Percentiles rank a stretch among this genome's conserved stretches.
phyloP scores from a whole-genome alignment of 106 monocot species.

The Acorus calamus region DNA sequence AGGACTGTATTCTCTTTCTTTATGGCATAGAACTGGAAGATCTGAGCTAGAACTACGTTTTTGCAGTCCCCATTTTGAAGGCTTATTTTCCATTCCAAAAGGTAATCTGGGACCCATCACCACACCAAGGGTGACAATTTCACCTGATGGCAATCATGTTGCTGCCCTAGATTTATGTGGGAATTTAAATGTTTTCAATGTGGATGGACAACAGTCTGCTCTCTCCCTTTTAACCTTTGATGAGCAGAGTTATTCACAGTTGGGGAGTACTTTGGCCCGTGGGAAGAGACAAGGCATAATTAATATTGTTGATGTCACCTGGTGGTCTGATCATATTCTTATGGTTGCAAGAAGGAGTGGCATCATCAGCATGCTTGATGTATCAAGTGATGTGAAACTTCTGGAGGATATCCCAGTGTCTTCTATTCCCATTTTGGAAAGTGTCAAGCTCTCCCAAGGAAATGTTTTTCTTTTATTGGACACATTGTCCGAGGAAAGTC shows the following conservation, averaged over 20 bases:
- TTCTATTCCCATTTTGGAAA: constrained; percentile 40
- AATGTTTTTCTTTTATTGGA: constrained; percentile 55
- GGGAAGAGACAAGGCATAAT: constrained; percentile 19
- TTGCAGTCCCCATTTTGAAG: constrained; percentile 39
- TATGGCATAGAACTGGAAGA: constrained; percentile 29
- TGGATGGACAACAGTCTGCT: constrained; percentile 27
- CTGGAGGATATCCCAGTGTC: constrained; percentile 32
- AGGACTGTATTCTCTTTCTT: constrained; percentile 54
- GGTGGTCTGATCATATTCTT: constrained; percentile 77
- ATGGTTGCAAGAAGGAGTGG: constrained; percentile 40
- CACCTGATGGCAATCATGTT: constrained; percentile 55
- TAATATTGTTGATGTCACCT: constrained; percentile 50
- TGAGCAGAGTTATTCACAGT: constrained; percentile 1
- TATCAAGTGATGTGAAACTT: constrained; percentile 23
- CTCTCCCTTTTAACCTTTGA: constrained; percentile 39
- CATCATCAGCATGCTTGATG: constrained; percentile 50
- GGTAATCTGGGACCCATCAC: constrained; percentile 12
- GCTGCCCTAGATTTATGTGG: constrained; percentile 60
- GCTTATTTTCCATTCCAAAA: constrained; percentile 45
- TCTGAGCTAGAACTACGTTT: constrained; percentile 34
- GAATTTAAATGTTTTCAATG: constrained; percentile 38
- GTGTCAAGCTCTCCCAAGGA: constrained; percentile 29
- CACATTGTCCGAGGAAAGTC: constrained; percentile 7
- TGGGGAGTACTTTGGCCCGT: constrained; percentile 2
- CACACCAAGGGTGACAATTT: constrained; percentile 58